Conservation (phyloP, 768 basidiomycete species). For the Kockovaella imperatae region DNA sequence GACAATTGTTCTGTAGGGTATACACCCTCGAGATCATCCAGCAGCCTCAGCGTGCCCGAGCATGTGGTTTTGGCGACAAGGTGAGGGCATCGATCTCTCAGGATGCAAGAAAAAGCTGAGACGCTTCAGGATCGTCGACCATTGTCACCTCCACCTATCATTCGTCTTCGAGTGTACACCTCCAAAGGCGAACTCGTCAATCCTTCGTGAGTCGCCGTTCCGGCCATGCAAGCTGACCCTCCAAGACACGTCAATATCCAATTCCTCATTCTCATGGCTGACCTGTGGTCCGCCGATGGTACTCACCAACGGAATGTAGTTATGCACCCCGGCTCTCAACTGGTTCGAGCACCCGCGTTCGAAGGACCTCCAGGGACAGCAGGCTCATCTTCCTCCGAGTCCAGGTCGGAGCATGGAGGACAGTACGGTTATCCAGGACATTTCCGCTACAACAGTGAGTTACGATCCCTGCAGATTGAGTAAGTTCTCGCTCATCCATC, state of each 20-base stretch:
- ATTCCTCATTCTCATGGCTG: conserved; percentile 85
- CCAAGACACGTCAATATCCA: conserved; percentile 72
- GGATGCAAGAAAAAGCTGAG: not conserved
- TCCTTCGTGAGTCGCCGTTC: conserved; percentile 13
- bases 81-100: conserved; percentile 50
- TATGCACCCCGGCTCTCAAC: conserved; percentile 72
- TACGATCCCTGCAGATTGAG: too few relatives aligned
- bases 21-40: conserved; percentile 81
- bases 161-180: conserved; percentile 49
- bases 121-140: conserved; percentile 75
- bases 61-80: conserved; percentile 97
- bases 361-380: too few relatives aligned
- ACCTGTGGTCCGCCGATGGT: conserved; percentile 79
- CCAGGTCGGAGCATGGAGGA: conserved; percentile 11
- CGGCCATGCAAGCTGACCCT: conserved; percentile 7
- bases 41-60: conserved; percentile 79
- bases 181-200: conserved; percentile 19
- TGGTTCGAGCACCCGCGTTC: too few relatives aligned
- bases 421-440: too few relatives aligned
- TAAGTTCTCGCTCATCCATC: too few relatives aligned
- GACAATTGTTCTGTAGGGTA: too few relatives aligned
- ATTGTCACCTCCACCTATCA: conserved; percentile 64
- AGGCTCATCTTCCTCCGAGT: conserved; percentile 7
- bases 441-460: too few relatives aligned
- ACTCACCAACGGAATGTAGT: conserved; percentile 81